Evolutionary conservation across 2,329 filamentous ascomycete genomes (phyloP).

Genomic region (Calycina herbarum): DNA sequence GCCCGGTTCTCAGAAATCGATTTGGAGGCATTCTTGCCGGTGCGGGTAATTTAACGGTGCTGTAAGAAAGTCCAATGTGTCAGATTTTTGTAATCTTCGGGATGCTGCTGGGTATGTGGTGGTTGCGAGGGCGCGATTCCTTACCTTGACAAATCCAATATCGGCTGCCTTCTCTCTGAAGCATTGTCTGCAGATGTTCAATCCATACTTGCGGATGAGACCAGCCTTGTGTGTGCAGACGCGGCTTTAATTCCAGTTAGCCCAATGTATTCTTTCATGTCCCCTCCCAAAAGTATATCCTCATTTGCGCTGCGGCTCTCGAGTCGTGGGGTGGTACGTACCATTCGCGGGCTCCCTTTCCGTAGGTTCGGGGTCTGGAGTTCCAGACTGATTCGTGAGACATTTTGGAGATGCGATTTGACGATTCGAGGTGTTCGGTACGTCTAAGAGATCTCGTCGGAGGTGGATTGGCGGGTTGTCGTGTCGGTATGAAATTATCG

Average conservation of each 20-base stretch:
- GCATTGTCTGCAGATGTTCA: constrained; percentile 83
- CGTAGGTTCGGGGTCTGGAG: constrained; percentile 95
- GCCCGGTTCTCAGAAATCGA: constrained; percentile 9
- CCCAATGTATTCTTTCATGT: constrained; percentile 1
- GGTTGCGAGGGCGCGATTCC: constrained; percentile 8
- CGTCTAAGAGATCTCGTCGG: constrained; percentile 10
- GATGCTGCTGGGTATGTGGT: not conserved
- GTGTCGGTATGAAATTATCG: constrained; percentile 8
- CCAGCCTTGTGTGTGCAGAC: constrained; percentile 94
- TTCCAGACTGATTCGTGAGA: constrained; percentile 98
- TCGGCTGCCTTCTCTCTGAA: constrained; percentile 73
- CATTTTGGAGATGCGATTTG: constrained; percentile 52
- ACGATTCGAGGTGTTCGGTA: constrained; percentile 4
- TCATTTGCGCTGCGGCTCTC: not conserved
- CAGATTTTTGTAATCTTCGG: not conserved
- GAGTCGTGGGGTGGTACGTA: constrained; percentile 52
- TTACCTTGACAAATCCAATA: constrained; percentile 72
- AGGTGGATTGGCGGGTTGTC: constrained; percentile 10
- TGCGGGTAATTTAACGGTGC: constrained; percentile 14
- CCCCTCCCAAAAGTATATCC: not conserved
- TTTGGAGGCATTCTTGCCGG: constrained; percentile 4
- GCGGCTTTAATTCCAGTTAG: constrained; percentile 52
- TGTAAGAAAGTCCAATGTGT: not conserved
- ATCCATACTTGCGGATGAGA: constrained; percentile 99
- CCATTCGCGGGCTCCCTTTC: constrained; percentile 94